These are phyloP conservation scores for Cucumis melo DNA, from an alignment of 306 rosid species.

Conservation along the genomic window DNA sequence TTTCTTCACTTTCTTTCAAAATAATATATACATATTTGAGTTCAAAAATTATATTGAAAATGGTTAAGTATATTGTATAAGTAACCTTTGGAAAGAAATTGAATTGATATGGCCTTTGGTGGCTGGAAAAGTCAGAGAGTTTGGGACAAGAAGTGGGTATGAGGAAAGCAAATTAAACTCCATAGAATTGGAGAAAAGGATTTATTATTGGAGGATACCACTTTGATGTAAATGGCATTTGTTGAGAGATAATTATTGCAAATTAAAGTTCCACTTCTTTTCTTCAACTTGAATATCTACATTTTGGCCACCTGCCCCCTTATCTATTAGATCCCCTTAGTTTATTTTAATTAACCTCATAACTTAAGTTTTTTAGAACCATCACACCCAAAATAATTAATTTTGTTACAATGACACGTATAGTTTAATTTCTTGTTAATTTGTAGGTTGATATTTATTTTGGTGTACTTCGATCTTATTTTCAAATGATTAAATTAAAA, in stretches of 20 bases:
- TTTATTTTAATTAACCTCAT: background rate
- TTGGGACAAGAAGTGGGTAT: background rate
- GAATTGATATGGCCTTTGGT: background rate
- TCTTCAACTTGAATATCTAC: background rate
- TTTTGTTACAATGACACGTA: no score
- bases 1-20: background rate
- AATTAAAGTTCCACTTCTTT: background rate
- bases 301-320: background rate
- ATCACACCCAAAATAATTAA: background rate
- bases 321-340: background rate
- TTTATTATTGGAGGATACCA: background rate
- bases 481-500: no score
- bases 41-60: background rate
- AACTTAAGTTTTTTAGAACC: background rate
- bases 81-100: background rate
- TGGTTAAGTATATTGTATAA: no score
- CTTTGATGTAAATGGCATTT: background rate
- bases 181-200: background rate
- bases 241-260: constrained; percentile 2
- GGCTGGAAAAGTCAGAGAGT: constrained; percentile 11
- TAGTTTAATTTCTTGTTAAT: no score
- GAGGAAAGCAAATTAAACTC: background rate
- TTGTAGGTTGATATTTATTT: no score
- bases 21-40: background rate
- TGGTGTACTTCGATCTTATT: no score